These are phyloP conservation scores for Aphanomyces invadans DNA, from an alignment of 352 stramenopile species.

Conservation along the genomic window DNA sequence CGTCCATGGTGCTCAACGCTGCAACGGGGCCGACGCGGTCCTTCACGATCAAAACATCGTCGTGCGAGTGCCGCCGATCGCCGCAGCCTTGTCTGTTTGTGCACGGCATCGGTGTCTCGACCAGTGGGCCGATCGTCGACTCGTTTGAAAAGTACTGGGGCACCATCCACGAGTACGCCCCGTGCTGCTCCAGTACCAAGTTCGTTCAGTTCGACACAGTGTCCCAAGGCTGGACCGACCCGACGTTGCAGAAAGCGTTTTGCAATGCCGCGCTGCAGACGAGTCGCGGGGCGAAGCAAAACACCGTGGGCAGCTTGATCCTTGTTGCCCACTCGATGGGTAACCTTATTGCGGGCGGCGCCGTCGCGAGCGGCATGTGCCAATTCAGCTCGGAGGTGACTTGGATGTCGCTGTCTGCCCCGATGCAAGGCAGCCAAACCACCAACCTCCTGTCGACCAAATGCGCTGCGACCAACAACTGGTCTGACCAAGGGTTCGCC, in stretches of 20 bases:
- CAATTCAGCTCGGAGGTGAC: constrained; percentile 29
- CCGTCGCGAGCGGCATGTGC: constrained; percentile 31
- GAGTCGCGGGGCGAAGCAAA: constrained; percentile 7
- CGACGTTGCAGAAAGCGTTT: constrained; percentile 24
- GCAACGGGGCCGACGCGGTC: background rate
- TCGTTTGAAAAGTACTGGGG: constrained; percentile 28
- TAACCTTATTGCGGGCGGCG: constrained; percentile 33
- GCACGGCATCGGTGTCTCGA: constrained; percentile 35
- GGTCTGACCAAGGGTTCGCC: constrained; percentile 5
- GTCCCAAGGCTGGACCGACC: constrained; percentile 29
- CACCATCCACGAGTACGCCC: constrained; percentile 31
- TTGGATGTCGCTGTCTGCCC: constrained; percentile 36
- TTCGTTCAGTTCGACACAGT: constrained; percentile 32
- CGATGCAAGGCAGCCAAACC: constrained; percentile 33
- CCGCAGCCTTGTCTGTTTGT: constrained; percentile 37
- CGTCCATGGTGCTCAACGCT: background rate
- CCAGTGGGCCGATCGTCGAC: constrained; percentile 21
- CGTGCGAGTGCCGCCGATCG: constrained; percentile 2
- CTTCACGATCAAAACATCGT: background rate
- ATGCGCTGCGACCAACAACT: background rate
- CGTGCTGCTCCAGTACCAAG: constrained; percentile 34
- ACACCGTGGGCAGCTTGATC: constrained; percentile 29
- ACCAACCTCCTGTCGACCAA: constrained; percentile 22
- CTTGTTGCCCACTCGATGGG: constrained; percentile 44
- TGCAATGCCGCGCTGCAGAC: constrained; percentile 26